Base-by-base conservation (phyloP, 2,329 filamentous ascomycete genomes). In the Cordyceps militaris region DNA sequence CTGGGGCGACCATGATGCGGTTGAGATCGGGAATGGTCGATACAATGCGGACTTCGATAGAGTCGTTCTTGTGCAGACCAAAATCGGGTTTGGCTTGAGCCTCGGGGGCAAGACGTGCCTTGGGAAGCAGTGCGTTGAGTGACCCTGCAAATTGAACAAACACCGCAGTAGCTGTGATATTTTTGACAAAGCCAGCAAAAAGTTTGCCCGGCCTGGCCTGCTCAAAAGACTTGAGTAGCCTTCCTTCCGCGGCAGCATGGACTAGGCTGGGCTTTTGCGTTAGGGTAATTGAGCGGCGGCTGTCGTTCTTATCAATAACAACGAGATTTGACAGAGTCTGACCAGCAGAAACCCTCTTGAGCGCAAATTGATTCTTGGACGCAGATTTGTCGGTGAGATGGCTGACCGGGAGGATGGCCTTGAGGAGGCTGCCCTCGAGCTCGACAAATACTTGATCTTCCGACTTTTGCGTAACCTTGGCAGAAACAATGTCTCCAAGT, bases 71-170 rank as follows among this genome's bases (percentile, higher is more conserved):
- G 57, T 84, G 80, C 70, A 96, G 75, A 16, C 91, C 92, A 71
- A 96, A 97, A 58, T 89, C 83, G 3, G 86, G 80, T 62, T 87
- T 78, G 13, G 78, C 75, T 48, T 85, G 79, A 62, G 83, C 82
- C 38, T 91, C 88, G n/a, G 84, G 78, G 2, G 87, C 79, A 49
- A 99, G 77, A 66, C 91, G 85, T 21, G 83, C 84, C 72, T 89
- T 93, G 38, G 91, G 90, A 30, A 97, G 76, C 43, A 97, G 75
- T 14, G 89, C 93, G 47, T 85, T 88, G 19, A 96, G 73, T 34
- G 83, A 84, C 64, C 86, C 88, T 42, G 86, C 84, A 70, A 97
- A 97, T 66, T 95, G 87, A n/a, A 97, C 82, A 66, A 96, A 97
- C 11, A 92, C 79, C 44, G 89, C 91, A 9, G 87, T 89, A 2